These are phyloP conservation scores for Verbascum thapsus DNA, from an alignment of 257 asterid species.

Conservation along the genomic window DNA sequence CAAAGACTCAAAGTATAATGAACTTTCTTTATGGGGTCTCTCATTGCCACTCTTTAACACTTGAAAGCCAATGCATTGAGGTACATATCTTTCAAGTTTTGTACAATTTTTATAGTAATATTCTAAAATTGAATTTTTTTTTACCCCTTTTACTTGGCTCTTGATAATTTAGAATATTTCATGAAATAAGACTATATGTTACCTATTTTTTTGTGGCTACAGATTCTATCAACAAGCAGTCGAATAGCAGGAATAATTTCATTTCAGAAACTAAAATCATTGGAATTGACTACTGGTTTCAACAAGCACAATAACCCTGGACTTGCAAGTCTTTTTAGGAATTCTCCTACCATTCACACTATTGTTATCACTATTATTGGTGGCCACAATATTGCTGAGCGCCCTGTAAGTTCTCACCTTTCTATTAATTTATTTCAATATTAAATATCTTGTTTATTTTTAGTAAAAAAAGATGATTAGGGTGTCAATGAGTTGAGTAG, in stretches of 20 bases:
- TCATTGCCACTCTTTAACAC: constrained; percentile 50
- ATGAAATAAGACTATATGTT: too few species aligned
- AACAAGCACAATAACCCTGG: constrained; percentile 60
- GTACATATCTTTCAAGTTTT: too few species aligned
- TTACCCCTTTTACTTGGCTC: too few species aligned
- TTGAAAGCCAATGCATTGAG: constrained; percentile 65
- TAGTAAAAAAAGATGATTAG: too few species aligned
- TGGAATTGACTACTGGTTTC: constrained; percentile 67
- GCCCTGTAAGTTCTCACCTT: constrained; percentile 58
- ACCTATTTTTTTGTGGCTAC: too few species aligned
- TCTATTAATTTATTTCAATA: too few species aligned
- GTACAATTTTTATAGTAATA: too few species aligned
- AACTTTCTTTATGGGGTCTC: constrained; percentile 66
- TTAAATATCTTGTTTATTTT: too few species aligned
- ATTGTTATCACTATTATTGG: constrained; percentile 52
- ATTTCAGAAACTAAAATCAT: constrained; percentile 44
- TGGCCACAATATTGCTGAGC: constrained; percentile 35
- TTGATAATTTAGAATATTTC: too few species aligned
- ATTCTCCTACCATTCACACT: constrained; percentile 56
- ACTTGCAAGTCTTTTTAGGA: constrained; percentile 56
- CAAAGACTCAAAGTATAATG: constrained; percentile 52
- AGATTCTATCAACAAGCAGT: constrained; percentile 64
- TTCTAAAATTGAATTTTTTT: too few species aligned
- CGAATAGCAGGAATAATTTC: constrained; percentile 42
- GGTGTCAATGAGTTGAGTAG: too few species aligned